A percentile compares a stretch with the other conserved stretches of the same genome.
Conservation (phyloP, 2,329 filamentous ascomycete species). For the Pseudomassariella vexata region DNA sequence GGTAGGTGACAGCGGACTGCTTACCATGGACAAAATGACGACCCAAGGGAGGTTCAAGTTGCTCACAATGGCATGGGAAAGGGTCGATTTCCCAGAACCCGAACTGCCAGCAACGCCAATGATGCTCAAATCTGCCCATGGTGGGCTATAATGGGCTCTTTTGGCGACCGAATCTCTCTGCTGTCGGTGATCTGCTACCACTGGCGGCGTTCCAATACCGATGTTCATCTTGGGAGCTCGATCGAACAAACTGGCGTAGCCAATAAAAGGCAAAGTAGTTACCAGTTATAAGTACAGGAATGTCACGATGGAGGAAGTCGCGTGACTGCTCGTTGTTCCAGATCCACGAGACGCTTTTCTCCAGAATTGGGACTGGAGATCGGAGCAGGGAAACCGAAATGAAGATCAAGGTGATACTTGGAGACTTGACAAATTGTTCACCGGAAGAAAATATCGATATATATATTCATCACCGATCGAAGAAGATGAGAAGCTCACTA, state of each 20-base stretch:
- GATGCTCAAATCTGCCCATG: constrained; percentile 94
- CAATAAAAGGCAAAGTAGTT: constrained; percentile 1
- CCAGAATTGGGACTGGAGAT: too few relatives aligned
- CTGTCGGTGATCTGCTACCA: constrained; percentile 23
- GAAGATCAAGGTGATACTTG: too few relatives aligned
- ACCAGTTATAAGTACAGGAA: too few relatives aligned
- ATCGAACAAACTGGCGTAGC: background rate
- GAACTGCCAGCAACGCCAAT: constrained; percentile 95
- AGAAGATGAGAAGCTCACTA: too few relatives aligned
- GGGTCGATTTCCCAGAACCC: constrained; percentile 89
- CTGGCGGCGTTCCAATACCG: constrained; percentile 17
- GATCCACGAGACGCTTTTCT: too few relatives aligned
- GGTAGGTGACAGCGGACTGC: constrained; percentile 17
- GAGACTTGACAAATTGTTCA: too few relatives aligned
- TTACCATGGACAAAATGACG: constrained; percentile 92
- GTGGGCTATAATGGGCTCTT: constrained; percentile 77
- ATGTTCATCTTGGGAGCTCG: constrained; percentile 17
- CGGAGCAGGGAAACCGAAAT: too few relatives aligned
- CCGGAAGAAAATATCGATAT: too few relatives aligned
- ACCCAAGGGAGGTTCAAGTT: constrained; percentile 94
- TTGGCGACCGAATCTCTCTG: constrained; percentile 41
- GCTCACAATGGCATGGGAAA: constrained; percentile 86
- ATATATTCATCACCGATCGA: too few relatives aligned
- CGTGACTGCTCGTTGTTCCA: too few relatives aligned
- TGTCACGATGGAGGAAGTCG: too few relatives aligned